phyloP scores from a whole-genome alignment of 257 asterid species.

The Parsonsia alboflavescens region DNA sequence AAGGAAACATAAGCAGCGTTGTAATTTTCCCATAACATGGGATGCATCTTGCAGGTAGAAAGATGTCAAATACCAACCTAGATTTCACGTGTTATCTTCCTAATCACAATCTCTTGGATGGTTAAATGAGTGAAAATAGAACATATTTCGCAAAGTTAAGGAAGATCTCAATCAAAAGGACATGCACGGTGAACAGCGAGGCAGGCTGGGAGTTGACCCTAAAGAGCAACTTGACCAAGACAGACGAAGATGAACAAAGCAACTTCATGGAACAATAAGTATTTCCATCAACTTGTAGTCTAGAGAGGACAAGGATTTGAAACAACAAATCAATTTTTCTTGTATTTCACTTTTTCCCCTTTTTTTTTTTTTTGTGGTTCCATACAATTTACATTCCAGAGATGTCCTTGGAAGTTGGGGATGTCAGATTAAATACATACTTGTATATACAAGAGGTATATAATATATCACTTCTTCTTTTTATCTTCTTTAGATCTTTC shows the following conservation, averaged over 20 bases:
- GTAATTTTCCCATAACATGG: too few species aligned
- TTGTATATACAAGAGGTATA: background rate
- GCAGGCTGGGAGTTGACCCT: background rate
- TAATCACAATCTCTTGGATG: background rate
- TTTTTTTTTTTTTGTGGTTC: background rate
- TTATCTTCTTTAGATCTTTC: constrained; percentile 58
- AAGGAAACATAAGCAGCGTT: background rate
- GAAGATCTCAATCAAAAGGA: background rate
- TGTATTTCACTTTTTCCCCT: background rate
- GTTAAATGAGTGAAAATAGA: background rate
- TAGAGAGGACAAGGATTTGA: background rate
- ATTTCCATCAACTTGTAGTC: background rate
- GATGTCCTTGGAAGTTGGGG: background rate
- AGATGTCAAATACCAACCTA: background rate
- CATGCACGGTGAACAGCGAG: background rate
- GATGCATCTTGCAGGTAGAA: too few species aligned
- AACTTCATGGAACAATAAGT: background rate
- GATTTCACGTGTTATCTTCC: background rate
- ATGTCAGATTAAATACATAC: background rate
- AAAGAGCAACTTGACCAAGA: background rate
- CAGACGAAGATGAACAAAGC: background rate
- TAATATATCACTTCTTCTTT: constrained; percentile 52
- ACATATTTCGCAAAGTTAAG: background rate
- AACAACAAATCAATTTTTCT: background rate
- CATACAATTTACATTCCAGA: constrained; percentile 2